Evolutionary conservation across 345 rosid genomes (phyloP).

Genomic region (Moricandia arvensis): DNA sequence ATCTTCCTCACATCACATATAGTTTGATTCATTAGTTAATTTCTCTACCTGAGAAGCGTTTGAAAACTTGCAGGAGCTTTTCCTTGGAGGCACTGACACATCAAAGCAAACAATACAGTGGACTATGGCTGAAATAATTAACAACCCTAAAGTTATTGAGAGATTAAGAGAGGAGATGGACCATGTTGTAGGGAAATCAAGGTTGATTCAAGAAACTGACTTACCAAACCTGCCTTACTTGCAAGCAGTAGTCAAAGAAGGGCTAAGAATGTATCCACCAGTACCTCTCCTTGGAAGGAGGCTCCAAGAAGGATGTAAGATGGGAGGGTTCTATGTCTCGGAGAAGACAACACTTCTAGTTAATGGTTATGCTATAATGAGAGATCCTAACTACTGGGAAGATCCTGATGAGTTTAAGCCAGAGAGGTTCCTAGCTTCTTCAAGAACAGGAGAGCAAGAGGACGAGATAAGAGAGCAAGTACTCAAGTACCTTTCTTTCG

Average conservation of each 20-base stretch:
- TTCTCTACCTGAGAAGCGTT: background rate
- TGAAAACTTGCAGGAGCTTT: conserved; percentile 44
- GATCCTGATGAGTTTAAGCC: conserved; percentile 59
- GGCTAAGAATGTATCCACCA: conserved; percentile 56
- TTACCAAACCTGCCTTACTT: conserved; percentile 33
- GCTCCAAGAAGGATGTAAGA: conserved; percentile 35
- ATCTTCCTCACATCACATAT: background rate
- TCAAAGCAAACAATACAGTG: conserved; percentile 49
- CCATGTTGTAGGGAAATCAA: conserved; percentile 40
- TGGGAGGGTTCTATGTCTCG: conserved; percentile 50
- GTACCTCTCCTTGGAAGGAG: conserved; percentile 47
- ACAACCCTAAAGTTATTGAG: conserved; percentile 12
- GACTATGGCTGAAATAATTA: conserved; percentile 59
- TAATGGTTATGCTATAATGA: conserved; percentile 54
- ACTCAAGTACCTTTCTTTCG: conserved; percentile 59
- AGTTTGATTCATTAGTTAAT: background rate
- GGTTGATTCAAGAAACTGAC: conserved; percentile 58
- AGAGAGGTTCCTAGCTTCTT: conserved; percentile 44
- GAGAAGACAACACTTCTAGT: conserved; percentile 50
- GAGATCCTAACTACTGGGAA: conserved; percentile 62
- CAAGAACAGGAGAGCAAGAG: background rate
- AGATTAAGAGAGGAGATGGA: conserved; percentile 46
- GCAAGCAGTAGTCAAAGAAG: conserved; percentile 61
- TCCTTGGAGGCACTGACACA: conserved; percentile 59
- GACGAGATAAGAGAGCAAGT: conserved; percentile 44